A percentile compares a stretch with the other conserved stretches of the same genome.
Conservation (phyloP, 106 monocot species). For the Triglochin maritima region DNA sequence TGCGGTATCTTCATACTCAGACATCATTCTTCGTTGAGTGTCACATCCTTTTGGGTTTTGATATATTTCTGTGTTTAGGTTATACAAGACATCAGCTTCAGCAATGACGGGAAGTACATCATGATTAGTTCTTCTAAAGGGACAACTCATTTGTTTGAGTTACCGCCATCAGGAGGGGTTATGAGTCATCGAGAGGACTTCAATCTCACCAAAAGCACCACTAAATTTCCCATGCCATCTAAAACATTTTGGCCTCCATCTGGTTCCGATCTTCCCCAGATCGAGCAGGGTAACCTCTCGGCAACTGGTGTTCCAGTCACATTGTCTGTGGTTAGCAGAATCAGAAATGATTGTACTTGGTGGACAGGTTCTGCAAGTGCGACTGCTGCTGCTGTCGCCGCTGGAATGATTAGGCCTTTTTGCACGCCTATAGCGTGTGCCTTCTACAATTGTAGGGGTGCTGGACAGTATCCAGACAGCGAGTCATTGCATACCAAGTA, state of each 20-base stretch:
- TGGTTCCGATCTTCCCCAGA: slow-evolving; percentile 10
- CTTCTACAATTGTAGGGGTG: slow-evolving; percentile 50
- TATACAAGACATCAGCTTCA: slow-evolving; percentile 92
- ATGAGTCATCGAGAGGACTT: slow-evolving; percentile 13
- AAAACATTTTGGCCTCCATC: slow-evolving; percentile 10
- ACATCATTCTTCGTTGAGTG: too few species aligned
- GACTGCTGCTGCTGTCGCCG: slow-evolving; percentile 62
- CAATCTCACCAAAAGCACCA: slow-evolving; percentile 5
- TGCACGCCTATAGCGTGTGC: slow-evolving; percentile 67
- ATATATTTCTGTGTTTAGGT: too few species aligned
- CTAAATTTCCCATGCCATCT: slow-evolving; percentile 7
- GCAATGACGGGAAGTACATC: slow-evolving; percentile 79
- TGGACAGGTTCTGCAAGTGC: slow-evolving; percentile 70
- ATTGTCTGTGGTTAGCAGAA: slow-evolving; percentile 67
- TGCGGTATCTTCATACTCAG: slow-evolving; percentile 46
- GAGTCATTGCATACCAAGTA: slow-evolving; percentile 29
- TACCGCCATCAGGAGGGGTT: slow-evolving; percentile 35
- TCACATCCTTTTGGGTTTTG: too few species aligned
- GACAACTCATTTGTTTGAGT: slow-evolving; percentile 70
- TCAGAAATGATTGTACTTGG: slow-evolving; percentile 63
- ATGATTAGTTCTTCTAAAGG: slow-evolving; percentile 90
- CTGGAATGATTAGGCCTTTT: slow-evolving; percentile 47
- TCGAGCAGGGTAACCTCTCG: slow-evolving; percentile 19
- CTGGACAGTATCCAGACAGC: slow-evolving; percentile 14
- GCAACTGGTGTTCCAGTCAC: slow-evolving; percentile 38